Conservation (phyloP, 306 rosid genomes). For the Begonia masoniana region DNA sequence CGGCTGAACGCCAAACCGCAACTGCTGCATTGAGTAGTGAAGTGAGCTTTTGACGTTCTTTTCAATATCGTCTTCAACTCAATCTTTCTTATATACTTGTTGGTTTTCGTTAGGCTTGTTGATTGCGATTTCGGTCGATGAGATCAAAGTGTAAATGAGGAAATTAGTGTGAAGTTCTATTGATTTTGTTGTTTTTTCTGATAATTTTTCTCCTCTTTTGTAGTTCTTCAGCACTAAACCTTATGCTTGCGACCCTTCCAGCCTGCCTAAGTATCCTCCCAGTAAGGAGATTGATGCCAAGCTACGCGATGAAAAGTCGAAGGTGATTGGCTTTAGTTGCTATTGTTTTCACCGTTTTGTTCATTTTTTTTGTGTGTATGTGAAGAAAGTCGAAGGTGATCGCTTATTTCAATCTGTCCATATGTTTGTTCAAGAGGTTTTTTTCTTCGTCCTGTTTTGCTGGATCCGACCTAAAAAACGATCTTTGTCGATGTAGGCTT, state of each 20-base stretch:
- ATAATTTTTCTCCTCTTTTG: slow-evolving; percentile 16
- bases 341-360: not conserved
- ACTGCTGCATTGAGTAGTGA: slow-evolving; percentile 69
- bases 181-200: not conserved
- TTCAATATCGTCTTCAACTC: no score
- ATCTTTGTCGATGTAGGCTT: slow-evolving; percentile 45
- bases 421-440: no score
- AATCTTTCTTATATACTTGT: no score
- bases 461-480: not conserved
- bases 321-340: slow-evolving; percentile 37
- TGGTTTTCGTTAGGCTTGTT: no score
- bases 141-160: no score
- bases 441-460: no score
- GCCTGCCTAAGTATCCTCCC: slow-evolving; percentile 99
- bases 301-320: slow-evolving; percentile 89
- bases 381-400: no score
- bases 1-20: slow-evolving; percentile 72
- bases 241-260: slow-evolving; percentile 94
- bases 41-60: slow-evolving; percentile 34
- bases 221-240: slow-evolving; percentile 90
- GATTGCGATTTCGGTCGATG: no score
- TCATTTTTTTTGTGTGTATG: no score
- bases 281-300: slow-evolving; percentile 99
- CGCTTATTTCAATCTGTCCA: no score
- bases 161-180: slow-evolving; percentile 1